These are phyloP conservation scores for Sporothrix protearum DNA, from an alignment of 2,329 filamentous ascomycete species.

Conservation along the genomic window DNA sequence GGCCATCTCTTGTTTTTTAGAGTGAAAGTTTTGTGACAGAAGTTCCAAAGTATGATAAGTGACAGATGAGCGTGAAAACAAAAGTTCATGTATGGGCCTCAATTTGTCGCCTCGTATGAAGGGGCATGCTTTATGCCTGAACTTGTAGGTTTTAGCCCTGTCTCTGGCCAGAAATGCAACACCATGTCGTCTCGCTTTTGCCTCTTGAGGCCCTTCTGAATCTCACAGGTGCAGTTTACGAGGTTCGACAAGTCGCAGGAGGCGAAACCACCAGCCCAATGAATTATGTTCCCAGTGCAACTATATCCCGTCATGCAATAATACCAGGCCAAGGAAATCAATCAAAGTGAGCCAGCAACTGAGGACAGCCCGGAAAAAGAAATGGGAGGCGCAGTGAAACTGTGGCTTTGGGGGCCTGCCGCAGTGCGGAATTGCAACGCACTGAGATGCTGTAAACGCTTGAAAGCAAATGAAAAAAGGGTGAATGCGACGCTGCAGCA, in stretches of 20 bases:
- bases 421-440: conserved; percentile 2
- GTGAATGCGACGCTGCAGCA: background rate
- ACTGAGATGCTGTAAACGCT: background rate
- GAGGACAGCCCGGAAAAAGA: background rate
- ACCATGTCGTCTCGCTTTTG: background rate
- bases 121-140: background rate
- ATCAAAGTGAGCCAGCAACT: background rate
- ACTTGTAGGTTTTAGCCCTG: background rate
- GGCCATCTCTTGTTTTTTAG: background rate
- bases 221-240: background rate
- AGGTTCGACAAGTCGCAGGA: background rate
- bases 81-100: background rate
- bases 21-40: background rate
- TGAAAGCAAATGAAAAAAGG: background rate
- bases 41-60: background rate
- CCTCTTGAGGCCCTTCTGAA: background rate
- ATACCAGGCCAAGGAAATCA: background rate
- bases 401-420: background rate
- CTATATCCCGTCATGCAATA: conserved; percentile 8
- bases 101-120: background rate
- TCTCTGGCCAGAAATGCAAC: background rate
- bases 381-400: background rate
- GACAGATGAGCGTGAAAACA: background rate
- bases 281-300: conserved; percentile 2
- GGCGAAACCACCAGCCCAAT: background rate